Evolutionary conservation across 1,284 basidiomycete genomes (phyloP), one percentile per base, ranked within the genome.

Genomic region (Limonomyces culmigenus): DNA sequence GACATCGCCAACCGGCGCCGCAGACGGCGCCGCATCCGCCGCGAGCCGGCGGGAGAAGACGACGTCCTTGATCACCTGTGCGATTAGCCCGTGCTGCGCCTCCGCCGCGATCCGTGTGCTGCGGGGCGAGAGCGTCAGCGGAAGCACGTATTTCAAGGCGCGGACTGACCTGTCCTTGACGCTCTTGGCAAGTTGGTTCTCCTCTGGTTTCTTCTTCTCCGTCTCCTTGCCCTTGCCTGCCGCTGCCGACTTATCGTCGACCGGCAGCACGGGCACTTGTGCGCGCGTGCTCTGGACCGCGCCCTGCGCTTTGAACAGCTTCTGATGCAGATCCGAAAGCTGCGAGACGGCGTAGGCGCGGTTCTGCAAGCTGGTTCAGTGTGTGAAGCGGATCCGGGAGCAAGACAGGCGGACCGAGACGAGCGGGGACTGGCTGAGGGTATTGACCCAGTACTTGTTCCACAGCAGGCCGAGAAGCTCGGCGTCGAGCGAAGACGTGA

Each of bases 391-490:
- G 6, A 27, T 0, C 1, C 4, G 23, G 23, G 23, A 27, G n/a
- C n/a, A 13, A 23, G 27, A 10, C 14, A 25, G 2, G 60, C 83
- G 36, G 39, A 92, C 91, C 30, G 87, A 87, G 31, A 96, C 81
- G 21, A 96, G 57, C 2, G 88, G 78, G 49, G 83, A 89, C 50
- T 91, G 86, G 48, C 83, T 85, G 20, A 98, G 66, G 0, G 93
- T 97, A 47, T 87, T 91, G 14, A 93, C 87, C 93, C 93, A 99
- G 50, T 98, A 98, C 60, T 97, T 97, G 62, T 98, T 96, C 93
- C 93, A 98, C 16, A 98, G 58, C 50, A 92, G 59, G 20, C 84
- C 84, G 19, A 98, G 65, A 11, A 98, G 58, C 47, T 89, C 75
- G 15, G 75, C 76, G 50, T 98, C 93, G 32, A 92, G 59, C 39